phyloP scores from a whole-genome alignment of 1,284 basidiomycete species.

The Sporisorium exsertum region DNA sequence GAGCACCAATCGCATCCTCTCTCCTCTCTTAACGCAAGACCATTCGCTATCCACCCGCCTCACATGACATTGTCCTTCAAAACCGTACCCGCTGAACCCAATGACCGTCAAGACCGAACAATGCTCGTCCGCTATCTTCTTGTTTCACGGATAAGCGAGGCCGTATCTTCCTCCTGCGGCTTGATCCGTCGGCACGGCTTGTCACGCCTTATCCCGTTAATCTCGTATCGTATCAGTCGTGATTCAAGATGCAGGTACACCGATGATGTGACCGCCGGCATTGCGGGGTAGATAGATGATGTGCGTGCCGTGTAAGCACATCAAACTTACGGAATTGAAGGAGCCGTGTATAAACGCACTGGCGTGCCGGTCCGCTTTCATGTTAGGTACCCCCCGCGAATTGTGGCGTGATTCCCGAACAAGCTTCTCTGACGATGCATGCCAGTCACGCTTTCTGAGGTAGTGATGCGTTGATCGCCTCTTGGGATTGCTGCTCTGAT shows the following conservation, averaged over 20 bases:
- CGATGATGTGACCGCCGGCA: no score
- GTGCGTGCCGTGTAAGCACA: not conserved
- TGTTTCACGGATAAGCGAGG: not conserved
- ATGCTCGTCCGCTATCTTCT: not conserved
- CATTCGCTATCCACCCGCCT: not conserved
- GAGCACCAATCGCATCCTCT: not conserved
- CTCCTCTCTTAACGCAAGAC: not conserved
- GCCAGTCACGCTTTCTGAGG: no score
- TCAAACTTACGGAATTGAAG: not conserved
- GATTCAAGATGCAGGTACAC: not conserved
- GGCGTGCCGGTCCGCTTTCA: no score
- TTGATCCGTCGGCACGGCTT: not conserved
- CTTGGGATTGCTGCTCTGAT: no score
- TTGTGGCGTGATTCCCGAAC: no score
- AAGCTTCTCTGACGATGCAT: no score
- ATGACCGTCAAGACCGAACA: slow-evolving; percentile 1
- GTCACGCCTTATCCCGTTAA: not conserved
- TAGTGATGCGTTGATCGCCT: not conserved
- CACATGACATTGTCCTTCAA: not conserved
- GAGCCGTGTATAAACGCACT: not conserved
- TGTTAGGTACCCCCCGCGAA: no score
- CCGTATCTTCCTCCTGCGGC: not conserved
- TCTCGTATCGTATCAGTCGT: not conserved
- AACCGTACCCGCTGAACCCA: no score
- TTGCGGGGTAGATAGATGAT: not conserved